Evolutionary conservation across 176 grass and related monocot genomes (phyloP).

Genomic region (Oryza longistaminata): DNA sequence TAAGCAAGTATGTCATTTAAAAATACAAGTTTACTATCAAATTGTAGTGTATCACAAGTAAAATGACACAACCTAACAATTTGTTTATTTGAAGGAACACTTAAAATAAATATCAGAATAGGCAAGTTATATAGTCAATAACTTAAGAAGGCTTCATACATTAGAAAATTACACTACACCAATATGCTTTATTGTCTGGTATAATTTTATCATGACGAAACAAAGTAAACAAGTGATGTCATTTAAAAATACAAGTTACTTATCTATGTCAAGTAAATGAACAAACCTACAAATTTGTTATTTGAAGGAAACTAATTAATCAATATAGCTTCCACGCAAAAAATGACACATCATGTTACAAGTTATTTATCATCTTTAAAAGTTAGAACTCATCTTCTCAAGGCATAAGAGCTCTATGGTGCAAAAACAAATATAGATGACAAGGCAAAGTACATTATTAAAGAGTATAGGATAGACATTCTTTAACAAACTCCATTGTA

Average conservation of each 20-base stretch:
- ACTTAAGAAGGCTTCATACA: too few relatives aligned
- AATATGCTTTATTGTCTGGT: too few relatives aligned
- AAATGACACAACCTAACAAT: not conserved
- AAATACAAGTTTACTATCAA: too few relatives aligned
- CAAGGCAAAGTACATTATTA: not conserved
- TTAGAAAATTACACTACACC: too few relatives aligned
- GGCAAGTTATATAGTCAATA: too few relatives aligned
- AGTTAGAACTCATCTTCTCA: not conserved
- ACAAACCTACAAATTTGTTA: not conserved
- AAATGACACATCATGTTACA: not conserved
- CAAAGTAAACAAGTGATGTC: too few relatives aligned
- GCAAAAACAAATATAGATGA: not conserved
- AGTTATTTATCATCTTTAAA: not conserved
- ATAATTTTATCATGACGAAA: too few relatives aligned
- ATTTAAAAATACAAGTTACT: too few relatives aligned
- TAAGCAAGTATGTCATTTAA: too few relatives aligned
- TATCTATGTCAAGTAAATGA: not conserved
- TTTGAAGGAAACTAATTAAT: not conserved
- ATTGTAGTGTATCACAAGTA: too few relatives aligned
- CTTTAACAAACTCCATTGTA: not conserved
- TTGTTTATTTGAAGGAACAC: not conserved
- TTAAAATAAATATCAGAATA: too few relatives aligned
- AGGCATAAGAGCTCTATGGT: not conserved
- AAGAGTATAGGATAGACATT: not conserved
- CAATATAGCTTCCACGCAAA: not conserved